Evolutionary conservation across 2,329 filamentous ascomycete genomes (phyloP).

Genomic region (Amphichorda felina): DNA sequence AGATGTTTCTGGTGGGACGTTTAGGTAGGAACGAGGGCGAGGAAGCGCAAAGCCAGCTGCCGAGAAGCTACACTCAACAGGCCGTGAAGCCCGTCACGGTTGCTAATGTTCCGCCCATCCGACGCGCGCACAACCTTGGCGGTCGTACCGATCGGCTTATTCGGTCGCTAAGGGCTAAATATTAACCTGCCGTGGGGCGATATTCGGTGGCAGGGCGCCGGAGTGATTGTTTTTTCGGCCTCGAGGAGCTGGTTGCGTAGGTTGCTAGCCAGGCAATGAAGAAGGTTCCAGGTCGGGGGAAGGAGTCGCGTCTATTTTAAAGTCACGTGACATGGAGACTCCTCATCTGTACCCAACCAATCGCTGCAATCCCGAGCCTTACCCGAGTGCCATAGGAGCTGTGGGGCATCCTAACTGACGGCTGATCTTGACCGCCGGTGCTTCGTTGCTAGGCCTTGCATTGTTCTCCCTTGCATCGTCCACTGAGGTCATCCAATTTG

Average conservation of each 20-base stretch:
- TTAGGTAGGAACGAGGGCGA: too few relatives aligned
- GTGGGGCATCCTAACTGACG: too few relatives aligned
- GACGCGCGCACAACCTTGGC: slow-evolving; percentile 12
- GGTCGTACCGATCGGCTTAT: neutral
- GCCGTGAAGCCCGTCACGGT: slow-evolving; percentile 37
- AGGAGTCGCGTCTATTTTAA: slow-evolving; percentile 4
- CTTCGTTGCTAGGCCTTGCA: neutral
- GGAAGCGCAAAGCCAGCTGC: too few relatives aligned
- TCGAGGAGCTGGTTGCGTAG: neutral
- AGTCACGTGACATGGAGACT: slow-evolving; percentile 5
- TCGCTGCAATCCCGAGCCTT: neutral
- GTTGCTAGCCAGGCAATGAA: neutral
- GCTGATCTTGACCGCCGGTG: too few relatives aligned
- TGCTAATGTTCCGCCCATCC: slow-evolving; percentile 33
- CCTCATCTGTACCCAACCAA: neutral
- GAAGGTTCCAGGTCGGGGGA: neutral
- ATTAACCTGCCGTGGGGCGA: neutral
- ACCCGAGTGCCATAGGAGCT: neutral
- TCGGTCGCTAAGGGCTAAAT: neutral
- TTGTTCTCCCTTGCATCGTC: slow-evolving; percentile 1
- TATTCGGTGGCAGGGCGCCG: neutral
- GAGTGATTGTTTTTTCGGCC: neutral
- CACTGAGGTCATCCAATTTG: neutral
- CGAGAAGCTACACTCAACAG: slow-evolving; percentile 22
- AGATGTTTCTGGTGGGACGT: neutral